Evolutionary conservation across 2,329 filamentous ascomycete species (phyloP).

Genomic region (Claviceps sp.): DNA sequence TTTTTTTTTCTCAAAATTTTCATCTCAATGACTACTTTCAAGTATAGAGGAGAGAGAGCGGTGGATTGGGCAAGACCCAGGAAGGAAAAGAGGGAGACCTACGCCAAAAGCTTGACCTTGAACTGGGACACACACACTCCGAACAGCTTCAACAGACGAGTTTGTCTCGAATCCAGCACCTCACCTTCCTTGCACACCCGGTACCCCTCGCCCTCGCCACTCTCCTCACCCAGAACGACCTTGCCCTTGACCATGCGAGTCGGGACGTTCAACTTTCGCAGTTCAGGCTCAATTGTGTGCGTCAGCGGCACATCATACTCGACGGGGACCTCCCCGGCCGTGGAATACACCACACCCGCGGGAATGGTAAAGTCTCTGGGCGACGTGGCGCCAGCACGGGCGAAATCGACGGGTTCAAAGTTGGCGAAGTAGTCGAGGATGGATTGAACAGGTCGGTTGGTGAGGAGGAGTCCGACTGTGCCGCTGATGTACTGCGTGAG

Average conservation of each 20-base stretch:
- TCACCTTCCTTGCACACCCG: conserved; percentile 76
- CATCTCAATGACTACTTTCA: not conserved
- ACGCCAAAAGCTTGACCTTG: conserved; percentile 64
- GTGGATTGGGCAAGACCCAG: not conserved
- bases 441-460: conserved; percentile 55
- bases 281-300: conserved; percentile 79
- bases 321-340: conserved; percentile 62
- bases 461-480: conserved; percentile 83
- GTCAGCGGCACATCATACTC: conserved; percentile 79
- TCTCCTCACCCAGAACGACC: conserved; percentile 54
- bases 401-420: conserved; percentile 73
- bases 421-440: conserved; percentile 60
- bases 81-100: conserved; percentile 20
- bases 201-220: conserved; percentile 46
- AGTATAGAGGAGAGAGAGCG: not conserved
- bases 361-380: conserved; percentile 69
- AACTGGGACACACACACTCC: conserved; percentile 86
- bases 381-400: conserved; percentile 69
- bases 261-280: conserved; percentile 80
- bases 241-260: conserved; percentile 80
- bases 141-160: conserved; percentile 86
- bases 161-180: conserved; percentile 79
- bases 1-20: not conserved
- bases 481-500: conserved; percentile 61
- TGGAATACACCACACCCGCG: conserved; percentile 66